Base-by-base conservation (phyloP, 768 basidiomycete genomes). In the Tephrocybe sp. region DNA sequence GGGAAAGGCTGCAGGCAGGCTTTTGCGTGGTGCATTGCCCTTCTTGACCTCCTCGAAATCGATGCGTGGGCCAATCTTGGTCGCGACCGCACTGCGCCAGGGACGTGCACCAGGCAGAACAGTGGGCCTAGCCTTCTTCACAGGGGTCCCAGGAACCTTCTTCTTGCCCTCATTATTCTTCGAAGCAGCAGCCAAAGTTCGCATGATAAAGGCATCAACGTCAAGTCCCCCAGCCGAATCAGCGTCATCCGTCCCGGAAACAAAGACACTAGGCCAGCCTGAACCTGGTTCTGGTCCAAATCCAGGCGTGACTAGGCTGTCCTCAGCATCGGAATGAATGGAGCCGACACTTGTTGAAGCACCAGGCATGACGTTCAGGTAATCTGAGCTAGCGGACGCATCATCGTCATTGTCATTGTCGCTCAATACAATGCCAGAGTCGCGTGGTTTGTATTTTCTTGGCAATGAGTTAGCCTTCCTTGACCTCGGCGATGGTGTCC, bases 31-130 rank as follows among this genome's bases (percentile, higher is more conserved):
- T 31, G 66, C 72, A 64, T 78, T 79, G 31, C 65, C 71, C 55
- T 76, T 76, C 57, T 70, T 75, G 22, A 68, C 68, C 19, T 69
- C 67, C 61, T 78, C 51, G 19, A 52, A 79, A 32, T 75, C 72
- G 26, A 78, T 74, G 23, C 73, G 67, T 20, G 73, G 65, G 3
- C 80, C 83, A 42, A 89, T 81, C 64, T 86, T 89, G 56, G 76
- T 66, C 12, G 88, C 78, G 16, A 90, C 78, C 3, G 88, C 88
- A 61, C 89, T 90, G 65, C 89, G 88, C 88, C 88, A 91, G 4
- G 85, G 87, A 9, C 88, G 74, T 44, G 72, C 73, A 52, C 73
- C 73, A 23, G 74, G 71, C 32, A 85, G 68, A 60, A 79, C 74
- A 35, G 77, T 75, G 17, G 80, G 83, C 67, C 84, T 84, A 51